Evolutionary conservation across 257 asterid species (phyloP).

Genomic region (Perilla frutescens): DNA sequence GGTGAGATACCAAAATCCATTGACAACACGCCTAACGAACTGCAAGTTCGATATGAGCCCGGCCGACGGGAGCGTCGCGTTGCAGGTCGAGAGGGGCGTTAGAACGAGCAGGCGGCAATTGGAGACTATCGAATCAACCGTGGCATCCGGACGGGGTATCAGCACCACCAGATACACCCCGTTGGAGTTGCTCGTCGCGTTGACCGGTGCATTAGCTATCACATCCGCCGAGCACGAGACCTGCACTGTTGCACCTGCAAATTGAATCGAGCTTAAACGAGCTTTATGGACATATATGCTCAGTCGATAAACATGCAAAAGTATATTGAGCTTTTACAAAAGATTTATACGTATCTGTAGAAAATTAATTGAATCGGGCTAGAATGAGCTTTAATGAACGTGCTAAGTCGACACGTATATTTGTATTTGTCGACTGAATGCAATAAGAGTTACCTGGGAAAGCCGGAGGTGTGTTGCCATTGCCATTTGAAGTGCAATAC

Average conservation of each 20-base stretch:
- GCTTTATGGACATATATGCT: too few relatives aligned
- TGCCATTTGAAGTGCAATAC: constrained; percentile 48
- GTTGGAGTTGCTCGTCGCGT: constrained; percentile 25
- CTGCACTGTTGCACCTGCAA: constrained; percentile 33
- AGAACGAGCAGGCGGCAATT: constrained; percentile 33
- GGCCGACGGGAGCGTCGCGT: constrained; percentile 14
- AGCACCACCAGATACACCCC: constrained; percentile 25
- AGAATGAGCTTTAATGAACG: too few relatives aligned
- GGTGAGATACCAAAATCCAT: not conserved
- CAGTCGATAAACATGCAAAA: not conserved
- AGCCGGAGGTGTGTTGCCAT: constrained; percentile 43
- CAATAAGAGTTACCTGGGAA: constrained; percentile 35
- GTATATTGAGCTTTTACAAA: too few relatives aligned
- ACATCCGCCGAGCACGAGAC: constrained; percentile 31
- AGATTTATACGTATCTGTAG: too few relatives aligned
- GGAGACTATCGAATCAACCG: constrained; percentile 17
- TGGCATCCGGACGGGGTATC: constrained; percentile 27
- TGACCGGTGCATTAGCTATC: not conserved
- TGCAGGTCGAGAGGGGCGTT: constrained; percentile 39
- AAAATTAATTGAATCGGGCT: too few relatives aligned
- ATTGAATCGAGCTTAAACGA: not conserved
- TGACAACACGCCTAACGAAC: not conserved
- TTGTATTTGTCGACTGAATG: too few relatives aligned
- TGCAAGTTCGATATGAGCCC: constrained; percentile 32
- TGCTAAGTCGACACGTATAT: too few relatives aligned